Evolutionary conservation across 2,329 filamentous ascomycete genomes (phyloP), one percentile per base, ranked within the genome.

Genomic region (Aspergillus hiratsukae): DNA sequence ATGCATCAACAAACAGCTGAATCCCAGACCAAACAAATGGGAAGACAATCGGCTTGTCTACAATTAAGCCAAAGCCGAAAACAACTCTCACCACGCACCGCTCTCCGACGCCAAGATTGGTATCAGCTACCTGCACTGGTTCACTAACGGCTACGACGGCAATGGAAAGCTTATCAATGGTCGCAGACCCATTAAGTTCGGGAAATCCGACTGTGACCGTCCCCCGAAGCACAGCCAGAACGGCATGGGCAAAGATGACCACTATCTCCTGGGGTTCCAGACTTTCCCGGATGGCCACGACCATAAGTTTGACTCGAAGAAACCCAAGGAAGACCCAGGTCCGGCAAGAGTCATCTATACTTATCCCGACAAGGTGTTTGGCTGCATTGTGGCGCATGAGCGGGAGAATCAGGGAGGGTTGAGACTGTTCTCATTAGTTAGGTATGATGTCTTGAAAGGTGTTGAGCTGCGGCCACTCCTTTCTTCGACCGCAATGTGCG

Each of bases 41-140:
- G 43, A 46, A 25, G 21, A 46, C 43, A 46, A 46, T 21, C 43
- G 43, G 9, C 43, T 46, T 3, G 2, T 23, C 23, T 46, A 46
- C 21, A 46, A 27, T 17, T 23, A 46, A 9, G 21, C n/a, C 29
- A 51, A 37, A 11, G 49, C 49, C 19, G 49, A 51, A 6, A 51
- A 31, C 31, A 37, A 51, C 29, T 17, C 29, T 14, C 49, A 51
- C 49, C 28, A 37, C 19, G 29, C 49, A 11, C 49, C 49, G 25
- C 49, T 51, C 4, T 51, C 49, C 29, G 49, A 51, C 49, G 31
- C 31, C 49, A 51, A 37, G 21, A 27, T 31, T 9, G 49, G 49
- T 37, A 35, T n/a, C 49, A 51, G 49, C 29, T 51, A 51, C 29
- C 49, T 31, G 14, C 49, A 51, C 49, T 41, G 49, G 49, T 51